These are phyloP conservation scores for Gautieria morchelliformis DNA, from an alignment of 768 basidiomycete species.

Conservation along the genomic window DNA sequence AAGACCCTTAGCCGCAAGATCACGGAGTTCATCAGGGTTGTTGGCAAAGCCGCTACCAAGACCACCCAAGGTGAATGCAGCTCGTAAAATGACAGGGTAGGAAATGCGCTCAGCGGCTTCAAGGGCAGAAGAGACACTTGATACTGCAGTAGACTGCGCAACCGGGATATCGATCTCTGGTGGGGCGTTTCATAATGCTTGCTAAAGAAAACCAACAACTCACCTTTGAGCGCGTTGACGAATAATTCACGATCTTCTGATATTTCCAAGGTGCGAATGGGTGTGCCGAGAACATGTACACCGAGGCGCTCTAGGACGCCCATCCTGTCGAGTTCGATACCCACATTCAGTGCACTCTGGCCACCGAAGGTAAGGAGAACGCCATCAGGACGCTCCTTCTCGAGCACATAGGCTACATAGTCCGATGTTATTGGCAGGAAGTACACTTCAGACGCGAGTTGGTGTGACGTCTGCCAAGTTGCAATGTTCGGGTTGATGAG, in stretches of 20 bases:
- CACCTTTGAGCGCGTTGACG: slow-evolving; percentile 92
- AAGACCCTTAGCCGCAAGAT: slow-evolving; percentile 86
- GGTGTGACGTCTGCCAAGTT: slow-evolving; percentile 98
- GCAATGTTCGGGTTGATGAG: slow-evolving; percentile 99
- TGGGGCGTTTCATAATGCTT: neutral
- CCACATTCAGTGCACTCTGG: slow-evolving; percentile 95
- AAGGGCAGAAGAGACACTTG: slow-evolving; percentile 88
- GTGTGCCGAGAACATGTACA: slow-evolving; percentile 89
- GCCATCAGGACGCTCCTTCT: slow-evolving; percentile 97
- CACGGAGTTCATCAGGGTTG: slow-evolving; percentile 87
- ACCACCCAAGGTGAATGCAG: slow-evolving; percentile 96
- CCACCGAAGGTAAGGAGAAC: slow-evolving; percentile 97
- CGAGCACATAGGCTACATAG: slow-evolving; percentile 97
- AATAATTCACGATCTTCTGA: slow-evolving; percentile 97
- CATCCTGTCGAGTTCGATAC: slow-evolving; percentile 94
- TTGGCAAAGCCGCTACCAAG: slow-evolving; percentile 97
- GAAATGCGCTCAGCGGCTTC: slow-evolving; percentile 86
- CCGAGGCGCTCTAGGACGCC: slow-evolving; percentile 88
- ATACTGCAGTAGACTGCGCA: slow-evolving; percentile 92
- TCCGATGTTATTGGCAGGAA: slow-evolving; percentile 94
- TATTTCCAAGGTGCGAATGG: slow-evolving; percentile 87
- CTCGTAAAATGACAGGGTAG: slow-evolving; percentile 94
- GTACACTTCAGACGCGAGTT: slow-evolving; percentile 94
- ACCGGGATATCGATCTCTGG: slow-evolving; percentile 95
- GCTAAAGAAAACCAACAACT: slow-evolving; percentile 14